phyloP scores from a whole-genome alignment of 2,329 filamentous ascomycete species.

The Simplicillium sp. region DNA sequence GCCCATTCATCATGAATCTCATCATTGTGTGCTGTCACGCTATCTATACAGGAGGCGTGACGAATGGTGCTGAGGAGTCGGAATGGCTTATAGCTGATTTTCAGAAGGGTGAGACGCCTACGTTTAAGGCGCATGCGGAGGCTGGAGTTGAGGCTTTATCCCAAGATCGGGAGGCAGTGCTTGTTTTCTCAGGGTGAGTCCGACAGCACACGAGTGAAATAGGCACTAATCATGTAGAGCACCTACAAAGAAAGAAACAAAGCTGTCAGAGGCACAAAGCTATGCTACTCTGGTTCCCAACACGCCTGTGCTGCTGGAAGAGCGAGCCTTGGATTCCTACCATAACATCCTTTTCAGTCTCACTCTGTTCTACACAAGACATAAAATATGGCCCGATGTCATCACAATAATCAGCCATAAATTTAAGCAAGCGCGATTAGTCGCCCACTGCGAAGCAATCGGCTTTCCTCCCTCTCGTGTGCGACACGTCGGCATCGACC shows the following conservation, averaged over 20 bases:
- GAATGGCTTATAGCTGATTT: constrained; percentile 71
- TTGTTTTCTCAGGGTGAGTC: constrained; percentile 65
- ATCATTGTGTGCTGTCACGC: constrained; percentile 80
- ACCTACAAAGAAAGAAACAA: constrained; percentile 49
- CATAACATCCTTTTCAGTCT: constrained; percentile 77
- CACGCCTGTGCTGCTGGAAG: constrained; percentile 50
- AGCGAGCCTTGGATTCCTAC: constrained; percentile 72
- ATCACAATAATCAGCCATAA: constrained; percentile 59
- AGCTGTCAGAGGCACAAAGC: constrained; percentile 50
- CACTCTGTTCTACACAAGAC: constrained; percentile 30
- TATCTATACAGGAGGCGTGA: constrained; percentile 57
- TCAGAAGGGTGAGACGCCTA: constrained; percentile 67
- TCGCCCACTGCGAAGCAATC: constrained; percentile 56
- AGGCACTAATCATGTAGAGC: constrained; percentile 32
- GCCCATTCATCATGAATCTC: constrained; percentile 33
- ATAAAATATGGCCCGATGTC: constrained; percentile 40
- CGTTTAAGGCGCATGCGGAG: constrained; percentile 68
- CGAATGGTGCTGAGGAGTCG: constrained; percentile 39
- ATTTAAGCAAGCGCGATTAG: constrained; percentile 55
- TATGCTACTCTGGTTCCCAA: constrained; percentile 46
- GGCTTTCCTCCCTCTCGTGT: constrained; percentile 37
- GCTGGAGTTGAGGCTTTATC: constrained; percentile 48
- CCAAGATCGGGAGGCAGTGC: constrained; percentile 32
- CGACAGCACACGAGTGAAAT: neutral
- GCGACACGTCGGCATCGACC: constrained; percentile 54